Base-by-base conservation (phyloP, 169 alveolate genomes). In the Cryptosporidium sp. region DNA sequence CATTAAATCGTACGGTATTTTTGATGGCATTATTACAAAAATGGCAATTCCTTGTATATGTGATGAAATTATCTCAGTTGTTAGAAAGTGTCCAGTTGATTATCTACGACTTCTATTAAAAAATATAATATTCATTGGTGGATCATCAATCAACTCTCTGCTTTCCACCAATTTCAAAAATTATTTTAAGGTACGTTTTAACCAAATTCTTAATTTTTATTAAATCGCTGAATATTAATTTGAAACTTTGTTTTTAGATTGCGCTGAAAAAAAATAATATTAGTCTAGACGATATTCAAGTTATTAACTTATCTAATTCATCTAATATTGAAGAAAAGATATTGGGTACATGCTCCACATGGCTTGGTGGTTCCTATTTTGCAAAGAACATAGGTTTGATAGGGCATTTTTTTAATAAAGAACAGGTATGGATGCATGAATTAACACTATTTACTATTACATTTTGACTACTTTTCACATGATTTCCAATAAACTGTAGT, bases 341-440 rank as follows among this genome's bases (percentile, higher is more conserved):
- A n/a, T 33, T 80, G 35, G 74, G 80, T 8, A 35, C 51, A 37
- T 62, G 52, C 45, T 80, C 74, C 18, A 59, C 89, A 58, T 80
- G 89, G 89, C n/a, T 80, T 9, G 89, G 89, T 18, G 89, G 89
- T 16, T 80, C 74, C 43, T 41, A 39, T 80, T 21, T 62, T 29
- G 39, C 89, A 26, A 75, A 8, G 16, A 80, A 65, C 3, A 21
- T 6, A 33, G 89, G 62, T 10, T 37, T 80, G 51, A 21, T 80
- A 41, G 59, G 59, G 8, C 23, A 41, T 41, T 80, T 80, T 23
- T 62, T 80, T 45, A 62, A 26, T 39, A 80, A 50, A 41, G 59
- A 59, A 62, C 89, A 80, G 89, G 89, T 80, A 80, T 43, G 89
- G 26, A 8, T 0, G 0, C n/a, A 52, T 29, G 12, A 80, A 7